Evolutionary conservation across 2,329 filamentous ascomycete species (phyloP).

Genomic region (Pseudogymnoascus sp.): DNA sequence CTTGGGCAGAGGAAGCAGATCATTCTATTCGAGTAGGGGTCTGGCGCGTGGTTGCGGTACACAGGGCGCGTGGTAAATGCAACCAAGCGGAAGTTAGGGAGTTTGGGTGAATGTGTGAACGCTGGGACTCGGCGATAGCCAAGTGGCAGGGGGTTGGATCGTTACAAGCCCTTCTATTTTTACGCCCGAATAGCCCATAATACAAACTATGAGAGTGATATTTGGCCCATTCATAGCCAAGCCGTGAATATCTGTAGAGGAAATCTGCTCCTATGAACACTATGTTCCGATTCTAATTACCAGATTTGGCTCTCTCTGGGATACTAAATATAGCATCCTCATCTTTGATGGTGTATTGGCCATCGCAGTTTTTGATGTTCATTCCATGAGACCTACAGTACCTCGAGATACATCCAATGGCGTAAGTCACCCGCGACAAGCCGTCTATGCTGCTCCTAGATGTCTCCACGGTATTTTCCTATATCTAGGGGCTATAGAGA

Average conservation of each 20-base stretch:
- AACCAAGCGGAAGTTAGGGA: background rate
- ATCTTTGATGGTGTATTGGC: background rate
- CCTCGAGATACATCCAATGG: too few species aligned
- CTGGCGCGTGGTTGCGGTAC: background rate
- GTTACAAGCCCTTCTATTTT: background rate
- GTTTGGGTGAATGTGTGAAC: background rate
- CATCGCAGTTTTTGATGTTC: background rate
- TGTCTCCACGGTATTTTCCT: background rate
- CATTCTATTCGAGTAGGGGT: background rate
- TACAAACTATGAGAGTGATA: background rate
- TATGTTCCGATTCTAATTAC: too few species aligned
- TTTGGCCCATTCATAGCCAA: background rate
- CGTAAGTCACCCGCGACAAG: background rate
- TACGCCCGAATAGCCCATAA: background rate
- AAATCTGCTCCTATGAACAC: background rate
- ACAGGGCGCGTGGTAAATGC: background rate
- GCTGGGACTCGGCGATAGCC: background rate
- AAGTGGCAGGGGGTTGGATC: background rate
- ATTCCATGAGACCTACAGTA: background rate
- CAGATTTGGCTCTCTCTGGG: too few species aligned
- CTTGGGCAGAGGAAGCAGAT: background rate
- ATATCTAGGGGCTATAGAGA: background rate
- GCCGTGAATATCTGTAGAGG: background rate
- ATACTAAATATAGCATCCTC: too few species aligned
- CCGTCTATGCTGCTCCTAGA: background rate